Percentiles rank a stretch among this genome's conserved stretches.
These are phyloP conservation scores for Phytophthora europaea DNA, from an alignment of 352 stramenopile species.

Conservation along the genomic window DNA sequence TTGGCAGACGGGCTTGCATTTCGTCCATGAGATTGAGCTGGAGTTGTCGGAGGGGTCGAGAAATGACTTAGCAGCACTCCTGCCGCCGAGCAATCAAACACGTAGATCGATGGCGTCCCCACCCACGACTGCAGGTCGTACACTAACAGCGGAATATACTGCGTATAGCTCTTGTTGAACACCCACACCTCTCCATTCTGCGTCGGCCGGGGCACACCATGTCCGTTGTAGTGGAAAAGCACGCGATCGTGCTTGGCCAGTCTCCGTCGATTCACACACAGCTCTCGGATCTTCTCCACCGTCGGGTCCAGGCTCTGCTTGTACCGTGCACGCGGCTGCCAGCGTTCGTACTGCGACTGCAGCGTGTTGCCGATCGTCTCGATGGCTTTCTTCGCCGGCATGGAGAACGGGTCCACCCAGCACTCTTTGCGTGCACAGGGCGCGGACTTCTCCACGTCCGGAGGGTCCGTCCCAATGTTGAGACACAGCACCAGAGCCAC, in stretches of 20 bases:
- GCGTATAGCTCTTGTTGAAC: conserved; percentile 99
- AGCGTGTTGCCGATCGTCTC: conserved; percentile 96
- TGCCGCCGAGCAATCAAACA: conserved; percentile 98
- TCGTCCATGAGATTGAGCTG: conserved; percentile 27
- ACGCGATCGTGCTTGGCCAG: conserved; percentile 95
- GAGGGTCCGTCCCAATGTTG: conserved; percentile 98
- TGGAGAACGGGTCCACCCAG: conserved; percentile 98
- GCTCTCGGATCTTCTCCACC: conserved; percentile 95
- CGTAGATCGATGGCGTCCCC: conserved; percentile 95
- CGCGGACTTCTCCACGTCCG: conserved; percentile 97
- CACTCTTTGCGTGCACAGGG: conserved; percentile 98
- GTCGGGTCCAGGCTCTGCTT: conserved; percentile 97
- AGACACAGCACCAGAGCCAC: conserved; percentile 98
- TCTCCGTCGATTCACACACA: conserved; percentile 94
- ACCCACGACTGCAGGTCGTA: conserved; percentile 97
- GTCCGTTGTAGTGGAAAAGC: conserved; percentile 99
- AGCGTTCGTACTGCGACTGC: conserved; percentile 97
- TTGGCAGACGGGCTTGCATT: conserved; percentile 43
- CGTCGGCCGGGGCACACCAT: conserved; percentile 98
- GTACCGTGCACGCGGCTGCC: conserved; percentile 96
- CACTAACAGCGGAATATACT: conserved; percentile 99
- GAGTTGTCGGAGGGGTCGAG: conserved; percentile 39
- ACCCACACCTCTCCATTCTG: conserved; percentile 99
- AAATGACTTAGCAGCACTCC: conserved; percentile 98
- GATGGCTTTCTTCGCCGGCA: conserved; percentile 95